Evolutionary conservation across 257 asterid genomes (phyloP), one percentile per base, ranked within the genome.

Genomic region (Gynochthodes officinalis): DNA sequence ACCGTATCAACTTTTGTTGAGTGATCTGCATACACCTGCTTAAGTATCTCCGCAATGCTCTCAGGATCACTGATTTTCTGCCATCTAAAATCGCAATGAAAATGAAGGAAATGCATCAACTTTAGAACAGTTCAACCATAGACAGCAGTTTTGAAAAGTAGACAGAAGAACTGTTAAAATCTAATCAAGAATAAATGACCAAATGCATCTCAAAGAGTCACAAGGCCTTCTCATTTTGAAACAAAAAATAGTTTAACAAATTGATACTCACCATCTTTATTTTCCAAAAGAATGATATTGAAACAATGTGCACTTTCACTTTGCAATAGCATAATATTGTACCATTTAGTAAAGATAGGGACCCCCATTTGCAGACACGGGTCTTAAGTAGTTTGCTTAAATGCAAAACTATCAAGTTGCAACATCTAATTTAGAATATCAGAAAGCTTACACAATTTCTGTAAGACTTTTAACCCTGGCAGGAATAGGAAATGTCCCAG

Each of bases 401-500:
- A 64, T 64, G 0, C 46, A 64, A 64, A 44, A 64, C 16, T 53
- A 46, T 52, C 18, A 25, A n/a, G 16, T 55, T 57, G 23, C 42
- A 71, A 39, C 25, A 57, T 23, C 27, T 13, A 6, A 57, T 4
- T 32, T 13, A 55, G 50, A 50, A 28, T 28, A 37, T 50, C 48
- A 11, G 43, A 63, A 71, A 59, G 82, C 97, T 85, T 79, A 94
- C 97, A 87, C 72, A 71, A 87, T 33, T 77, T 86, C 87, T 14
- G 86, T 78, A 19, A 94, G 84, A 74, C 83, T 89, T 73, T 82
- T 82, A 48, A 91, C 78, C 14, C 75, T 75, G 14, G 89, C 67
- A 69, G 99, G 99, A 50, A 94, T 88, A 68, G 99, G 99, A 69
- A 91, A 94, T 67, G 91, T 88, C 66, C 99, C 97, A 1, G 96